Evolutionary conservation across 78 protist genomes (phyloP), one percentile per base, ranked within the genome.

Genomic region (Dictyostelium intermedium): DNA sequence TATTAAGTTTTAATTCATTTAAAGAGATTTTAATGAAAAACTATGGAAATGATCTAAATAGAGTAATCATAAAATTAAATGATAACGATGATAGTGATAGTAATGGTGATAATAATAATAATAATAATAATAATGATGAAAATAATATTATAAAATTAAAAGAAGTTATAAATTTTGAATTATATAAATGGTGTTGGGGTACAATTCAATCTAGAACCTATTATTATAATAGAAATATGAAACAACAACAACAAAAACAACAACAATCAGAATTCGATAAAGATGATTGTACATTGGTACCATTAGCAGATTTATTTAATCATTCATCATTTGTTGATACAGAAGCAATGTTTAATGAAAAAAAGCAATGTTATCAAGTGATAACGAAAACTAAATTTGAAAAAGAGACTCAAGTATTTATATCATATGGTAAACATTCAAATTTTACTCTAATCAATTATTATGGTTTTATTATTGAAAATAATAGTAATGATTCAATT

Each of bases 271-370:
- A 11, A 25, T 14, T 7, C 6, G 53, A 73, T 23, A 79, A 56
- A 39, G 77, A 56, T 45, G 70, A 78, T 20, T 77, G 80, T 27
- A 79, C 72, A 14, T 56, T 89, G 3, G 94, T 89, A 47, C 94
- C 94, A 39, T 41, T 89, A 41, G 94, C 94, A 80, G 94, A 89
- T 80, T 34, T 89, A 66, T 89, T 89, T 35, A 89, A 89, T 35
- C 94, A 89, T 32, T 18, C 35, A 30, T 80, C 72, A 43, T 11
- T 2, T 6, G 94, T 80, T 6, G 53, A 43, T 3, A 89, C 94
- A 6, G 60, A 34, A 16, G 73, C 94, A 37, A 7, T 13, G 18
- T 89, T 50, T 45, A 34, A 80, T 47, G 82, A 41, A 18, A 18
- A 18, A 50, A 39, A 27, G 13, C 34, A 74, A 23, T 80, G 82